These are phyloP conservation scores for Hemileia vastatrix DNA, from an alignment of 1,284 basidiomycete genomes.

Conservation along the genomic window DNA sequence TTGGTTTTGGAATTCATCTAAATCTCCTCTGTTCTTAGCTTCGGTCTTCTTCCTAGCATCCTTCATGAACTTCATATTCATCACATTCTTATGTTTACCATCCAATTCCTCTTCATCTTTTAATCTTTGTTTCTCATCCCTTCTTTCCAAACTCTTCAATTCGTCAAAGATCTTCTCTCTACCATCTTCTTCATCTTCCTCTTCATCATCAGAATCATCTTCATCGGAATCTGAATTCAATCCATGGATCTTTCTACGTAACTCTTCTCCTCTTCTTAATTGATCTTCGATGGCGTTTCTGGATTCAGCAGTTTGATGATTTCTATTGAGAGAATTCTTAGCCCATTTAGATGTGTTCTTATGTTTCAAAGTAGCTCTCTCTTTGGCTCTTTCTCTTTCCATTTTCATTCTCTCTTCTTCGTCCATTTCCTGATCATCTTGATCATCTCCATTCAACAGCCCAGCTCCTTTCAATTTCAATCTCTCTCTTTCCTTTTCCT, in stretches of 20 bases:
- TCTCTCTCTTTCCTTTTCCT: no score
- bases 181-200: constrained; percentile 24
- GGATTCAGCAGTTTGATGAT: constrained; percentile 28
- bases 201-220: constrained; percentile 25
- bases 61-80: constrained; percentile 43
- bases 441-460: not conserved
- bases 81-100: constrained; percentile 11
- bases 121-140: constrained; percentile 1
- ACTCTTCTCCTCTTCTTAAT: constrained; percentile 29
- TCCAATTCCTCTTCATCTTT: constrained; percentile 1
- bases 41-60: constrained; percentile 36
- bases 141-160: constrained; percentile 27
- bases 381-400: constrained; percentile 34
- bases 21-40: constrained; percentile 25
- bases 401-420: constrained; percentile 32
- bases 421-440: constrained; percentile 27
- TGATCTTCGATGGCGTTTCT: no score
- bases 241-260: constrained; percentile 32
- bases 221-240: constrained; percentile 2
- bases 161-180: constrained; percentile 34
- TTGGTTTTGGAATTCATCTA: constrained; percentile 29
- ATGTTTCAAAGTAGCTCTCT: constrained; percentile 42
- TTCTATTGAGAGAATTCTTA: constrained; percentile 28
- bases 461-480: no score
- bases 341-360: constrained; percentile 44